Evolutionary conservation across 106 monocot genomes (phyloP).

Genomic region (Dendrobium huoshanense): DNA sequence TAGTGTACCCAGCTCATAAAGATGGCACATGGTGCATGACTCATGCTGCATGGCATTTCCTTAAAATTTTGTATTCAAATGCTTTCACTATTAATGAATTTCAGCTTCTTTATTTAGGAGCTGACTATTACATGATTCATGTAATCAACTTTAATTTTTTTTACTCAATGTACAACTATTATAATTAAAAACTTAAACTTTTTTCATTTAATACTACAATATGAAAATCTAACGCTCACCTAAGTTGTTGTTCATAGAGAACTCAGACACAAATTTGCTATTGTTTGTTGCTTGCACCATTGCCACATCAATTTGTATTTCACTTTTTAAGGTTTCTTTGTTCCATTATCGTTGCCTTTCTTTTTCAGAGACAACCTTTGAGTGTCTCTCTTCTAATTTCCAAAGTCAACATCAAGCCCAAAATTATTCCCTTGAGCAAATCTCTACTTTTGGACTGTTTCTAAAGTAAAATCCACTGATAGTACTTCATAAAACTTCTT

Average conservation of each 20-base stretch:
- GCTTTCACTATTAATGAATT: neutral
- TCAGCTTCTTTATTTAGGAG: neutral
- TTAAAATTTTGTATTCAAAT: constrained; percentile 1
- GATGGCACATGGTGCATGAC: neutral
- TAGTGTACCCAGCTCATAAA: neutral
- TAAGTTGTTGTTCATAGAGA: neutral
- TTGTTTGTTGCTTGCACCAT: neutral
- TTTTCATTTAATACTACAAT: neutral
- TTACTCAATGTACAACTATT: neutral
- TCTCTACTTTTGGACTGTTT: neutral
- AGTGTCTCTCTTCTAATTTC: neutral
- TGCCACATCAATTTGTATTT: neutral
- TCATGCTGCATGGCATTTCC: neutral
- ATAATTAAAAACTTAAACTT: neutral
- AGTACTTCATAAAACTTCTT: neutral
- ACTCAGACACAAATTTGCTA: neutral
- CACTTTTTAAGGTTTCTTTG: neutral
- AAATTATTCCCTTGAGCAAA: neutral
- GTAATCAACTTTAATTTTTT: neutral
- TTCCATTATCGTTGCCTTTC: neutral
- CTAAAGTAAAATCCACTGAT: neutral
- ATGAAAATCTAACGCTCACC: neutral
- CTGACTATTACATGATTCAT: neutral
- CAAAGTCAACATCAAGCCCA: neutral
- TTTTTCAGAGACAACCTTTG: neutral